A percentile compares a stretch with the other conserved stretches of the same genome.
Conservation (phyloP, 2,329 filamentous ascomycete species). For the Ophiostoma perfectum region DNA sequence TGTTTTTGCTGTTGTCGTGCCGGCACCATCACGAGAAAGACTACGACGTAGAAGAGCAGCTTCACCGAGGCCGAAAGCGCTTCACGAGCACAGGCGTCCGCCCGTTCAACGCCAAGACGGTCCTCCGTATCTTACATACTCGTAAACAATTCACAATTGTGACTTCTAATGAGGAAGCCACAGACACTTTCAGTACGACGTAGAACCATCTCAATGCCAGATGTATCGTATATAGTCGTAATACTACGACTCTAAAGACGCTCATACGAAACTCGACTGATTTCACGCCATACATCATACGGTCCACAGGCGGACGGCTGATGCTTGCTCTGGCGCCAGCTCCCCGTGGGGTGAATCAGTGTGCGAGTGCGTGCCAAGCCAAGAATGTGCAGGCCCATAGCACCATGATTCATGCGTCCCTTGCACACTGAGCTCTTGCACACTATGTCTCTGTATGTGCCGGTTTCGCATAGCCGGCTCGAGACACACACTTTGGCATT, state of each 20-base stretch:
- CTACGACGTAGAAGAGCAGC: neutral
- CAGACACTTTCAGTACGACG: no score
- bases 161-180: no score
- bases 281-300: slow-evolving; percentile 3
- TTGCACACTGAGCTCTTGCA: neutral
- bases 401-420: slow-evolving; percentile 2
- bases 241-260: neutral
- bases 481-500: no score
- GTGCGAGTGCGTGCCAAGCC: slow-evolving; percentile 2
- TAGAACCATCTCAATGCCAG: neutral
- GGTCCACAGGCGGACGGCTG: neutral
- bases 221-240: neutral
- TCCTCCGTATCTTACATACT: neutral
- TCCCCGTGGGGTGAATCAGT: slow-evolving; percentile 5
- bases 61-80: neutral
- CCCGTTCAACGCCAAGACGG: neutral
- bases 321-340: neutral
- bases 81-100: neutral
- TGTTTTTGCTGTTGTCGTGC: neutral
- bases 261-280: neutral
- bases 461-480: no score
- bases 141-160: neutral
- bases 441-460: no score
- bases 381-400: neutral
- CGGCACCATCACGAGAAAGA: neutral